Conservation (phyloP, 306 rosid genomes). For the Arachis hypogaea region DNA sequence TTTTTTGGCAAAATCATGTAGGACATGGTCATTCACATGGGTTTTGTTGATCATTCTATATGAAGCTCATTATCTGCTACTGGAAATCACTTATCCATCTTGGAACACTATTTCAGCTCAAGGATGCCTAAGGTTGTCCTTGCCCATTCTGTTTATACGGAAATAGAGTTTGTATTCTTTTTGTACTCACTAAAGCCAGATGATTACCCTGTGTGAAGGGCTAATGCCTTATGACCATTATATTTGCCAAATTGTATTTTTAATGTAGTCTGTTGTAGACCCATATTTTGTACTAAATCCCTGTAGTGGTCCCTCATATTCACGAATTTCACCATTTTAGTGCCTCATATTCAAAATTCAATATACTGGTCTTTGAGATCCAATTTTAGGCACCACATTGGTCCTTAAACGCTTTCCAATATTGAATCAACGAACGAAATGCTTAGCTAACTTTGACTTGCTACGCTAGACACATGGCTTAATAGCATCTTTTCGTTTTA, state of each 20-base stretch:
- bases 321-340: too few relatives aligned
- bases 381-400: too few relatives aligned
- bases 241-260: conserved; percentile 8
- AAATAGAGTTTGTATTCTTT: conserved; percentile 16
- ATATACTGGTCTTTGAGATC: too few relatives aligned
- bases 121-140: conserved; percentile 13
- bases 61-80: conserved; percentile 12
- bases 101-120: conserved; percentile 21
- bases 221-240: not conserved
- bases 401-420: too few relatives aligned
- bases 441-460: too few relatives aligned
- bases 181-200: not conserved
- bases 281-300: not conserved
- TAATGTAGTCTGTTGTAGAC: not conserved
- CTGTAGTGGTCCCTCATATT: too few relatives aligned
- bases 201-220: conserved; percentile 5
- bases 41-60: conserved; percentile 25
- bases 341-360: too few relatives aligned
- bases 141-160: conserved; percentile 7
- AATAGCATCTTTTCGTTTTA: too few relatives aligned
- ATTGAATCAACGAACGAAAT: too few relatives aligned
- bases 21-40: not conserved
- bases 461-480: too few relatives aligned
- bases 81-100: conserved; percentile 16
- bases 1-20: conserved; percentile 22